A percentile compares a stretch with the other conserved stretches of the same genome.
Evolutionary conservation across 2,329 filamentous ascomycete genomes (phyloP).

Genomic region (Fragosphaeria purpurea): DNA sequence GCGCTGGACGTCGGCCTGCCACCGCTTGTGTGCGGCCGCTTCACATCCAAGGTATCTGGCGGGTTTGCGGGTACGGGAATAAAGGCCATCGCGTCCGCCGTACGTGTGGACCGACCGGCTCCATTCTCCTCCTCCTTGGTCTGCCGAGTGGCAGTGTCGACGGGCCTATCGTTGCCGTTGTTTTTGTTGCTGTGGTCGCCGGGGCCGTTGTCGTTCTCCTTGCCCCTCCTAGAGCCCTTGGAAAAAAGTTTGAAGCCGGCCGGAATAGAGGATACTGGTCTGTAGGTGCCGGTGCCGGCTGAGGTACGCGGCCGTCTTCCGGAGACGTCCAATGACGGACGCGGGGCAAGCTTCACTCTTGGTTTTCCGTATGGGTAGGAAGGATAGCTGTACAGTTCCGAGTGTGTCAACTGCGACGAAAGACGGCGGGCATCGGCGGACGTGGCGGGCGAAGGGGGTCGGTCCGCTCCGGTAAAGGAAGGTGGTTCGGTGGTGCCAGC

Average conservation of each 20-base stretch:
- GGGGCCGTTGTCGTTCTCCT: constrained; percentile 1
- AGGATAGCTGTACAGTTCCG: constrained; percentile 40
- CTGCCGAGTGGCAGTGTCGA: not conserved
- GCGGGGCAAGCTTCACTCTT: constrained; percentile 81
- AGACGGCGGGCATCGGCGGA: constrained; percentile 34
- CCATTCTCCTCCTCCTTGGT: constrained; percentile 1
- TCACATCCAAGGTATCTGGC: constrained; percentile 18
- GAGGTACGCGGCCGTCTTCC: constrained; percentile 48
- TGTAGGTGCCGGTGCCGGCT: constrained; percentile 47
- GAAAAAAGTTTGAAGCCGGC: constrained; percentile 64
- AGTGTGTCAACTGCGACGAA: constrained; percentile 42
- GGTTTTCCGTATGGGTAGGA: constrained; percentile 51
- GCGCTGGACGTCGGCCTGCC: constrained; percentile 35
- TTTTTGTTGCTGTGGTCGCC: constrained; percentile 24
- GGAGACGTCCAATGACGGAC: constrained; percentile 61
- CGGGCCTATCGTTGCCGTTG: constrained; percentile 13
- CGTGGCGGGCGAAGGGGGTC: constrained; percentile 34
- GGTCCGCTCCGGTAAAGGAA: constrained; percentile 37
- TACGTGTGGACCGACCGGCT: not conserved
- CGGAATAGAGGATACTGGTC: constrained; percentile 71
- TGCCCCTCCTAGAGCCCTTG: constrained; percentile 43
- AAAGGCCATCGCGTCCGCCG: not conserved
- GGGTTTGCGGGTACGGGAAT: constrained; percentile 26
- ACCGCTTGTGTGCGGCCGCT: constrained; percentile 24
- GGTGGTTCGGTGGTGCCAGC: constrained; percentile 40